A percentile compares a stretch with the other conserved stretches of the same genome.
phyloP scores from a whole-genome alignment of 306 rosid genomes.

The Argentina anserina region DNA sequence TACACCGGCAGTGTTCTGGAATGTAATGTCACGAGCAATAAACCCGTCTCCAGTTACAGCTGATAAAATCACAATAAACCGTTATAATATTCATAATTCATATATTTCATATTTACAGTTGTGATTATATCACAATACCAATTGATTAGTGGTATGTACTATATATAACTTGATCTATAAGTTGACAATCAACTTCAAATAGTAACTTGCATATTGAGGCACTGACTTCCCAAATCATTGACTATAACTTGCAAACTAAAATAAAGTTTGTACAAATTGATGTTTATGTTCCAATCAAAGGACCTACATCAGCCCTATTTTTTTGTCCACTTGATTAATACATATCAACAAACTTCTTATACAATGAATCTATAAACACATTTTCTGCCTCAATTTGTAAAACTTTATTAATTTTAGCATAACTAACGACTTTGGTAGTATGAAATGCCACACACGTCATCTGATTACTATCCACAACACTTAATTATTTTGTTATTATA shows the following conservation, averaged over 20 bases:
- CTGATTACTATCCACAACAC: not conserved
- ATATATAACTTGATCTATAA: not conserved
- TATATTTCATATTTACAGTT: not conserved
- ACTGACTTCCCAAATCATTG: not conserved
- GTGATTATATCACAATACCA: too few relatives aligned
- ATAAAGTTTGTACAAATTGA: not conserved
- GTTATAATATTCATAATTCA: not conserved
- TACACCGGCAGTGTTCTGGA: constrained; percentile 78
- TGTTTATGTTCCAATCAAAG: not conserved
- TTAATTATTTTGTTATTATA: not conserved
- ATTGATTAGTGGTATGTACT: not conserved
- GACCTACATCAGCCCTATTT: not conserved
- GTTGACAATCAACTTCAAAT: not conserved
- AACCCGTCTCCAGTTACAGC: constrained; percentile 71
- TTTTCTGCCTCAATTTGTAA: too few relatives aligned
- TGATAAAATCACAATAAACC: constrained; percentile 14
- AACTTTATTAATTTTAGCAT: not conserved
- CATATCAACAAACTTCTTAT: not conserved
- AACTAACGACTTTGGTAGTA: not conserved
- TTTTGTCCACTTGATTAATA: not conserved
- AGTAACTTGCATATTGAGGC: not conserved
- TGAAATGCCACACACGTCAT: not conserved
- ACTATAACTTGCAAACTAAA: not conserved
- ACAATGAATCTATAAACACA: too few relatives aligned
- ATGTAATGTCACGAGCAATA: constrained; percentile 69